A percentile compares a stretch with the other conserved stretches of the same genome.
Evolutionary conservation across 2,329 filamentous ascomycete species (phyloP).

Genomic region (Pseudofabraea citricarpa): DNA sequence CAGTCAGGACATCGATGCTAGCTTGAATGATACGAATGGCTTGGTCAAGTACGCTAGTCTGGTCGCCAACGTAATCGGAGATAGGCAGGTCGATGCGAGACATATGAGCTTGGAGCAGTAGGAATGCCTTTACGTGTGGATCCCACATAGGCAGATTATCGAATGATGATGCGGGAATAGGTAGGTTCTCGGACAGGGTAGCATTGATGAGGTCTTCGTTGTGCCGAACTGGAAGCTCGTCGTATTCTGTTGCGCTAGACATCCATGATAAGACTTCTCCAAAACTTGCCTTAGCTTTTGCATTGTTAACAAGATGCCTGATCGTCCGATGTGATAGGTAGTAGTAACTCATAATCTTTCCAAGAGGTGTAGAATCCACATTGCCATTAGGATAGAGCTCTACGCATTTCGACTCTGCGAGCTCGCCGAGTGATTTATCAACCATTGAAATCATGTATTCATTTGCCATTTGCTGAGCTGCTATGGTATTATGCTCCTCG

Average conservation of each 20-base stretch:
- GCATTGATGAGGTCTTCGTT: conserved; percentile 98
- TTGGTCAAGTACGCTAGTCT: conserved; percentile 85
- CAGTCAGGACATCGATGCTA: conserved; percentile 86
- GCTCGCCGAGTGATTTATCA: conserved; percentile 75
- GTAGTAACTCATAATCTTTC: conserved; percentile 99
- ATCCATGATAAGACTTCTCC: conserved; percentile 87
- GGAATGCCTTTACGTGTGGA: conserved; percentile 92
- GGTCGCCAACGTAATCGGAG: conserved; percentile 93
- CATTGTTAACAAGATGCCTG: conserved; percentile 72
- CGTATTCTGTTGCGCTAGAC: conserved; percentile 89
- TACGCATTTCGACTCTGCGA: conserved; percentile 81
- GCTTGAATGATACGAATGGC: conserved; percentile 96
- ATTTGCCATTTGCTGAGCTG: conserved; percentile 82
- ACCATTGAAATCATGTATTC: conserved; percentile 94
- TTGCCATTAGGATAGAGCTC: conserved; percentile 80
- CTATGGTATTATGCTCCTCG: conserved; percentile 84
- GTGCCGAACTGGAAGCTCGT: conserved; percentile 94
- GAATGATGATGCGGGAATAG: conserved; percentile 40
- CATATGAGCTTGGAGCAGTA: conserved; percentile 93
- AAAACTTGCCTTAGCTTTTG: conserved; percentile 71
- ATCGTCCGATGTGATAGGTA: conserved; percentile 96
- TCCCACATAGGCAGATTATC: conserved; percentile 90
- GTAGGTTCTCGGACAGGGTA: conserved; percentile 78
- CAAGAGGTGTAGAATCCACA: conserved; percentile 82
- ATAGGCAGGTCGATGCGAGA: conserved; percentile 89